Evolutionary conservation across 1,284 basidiomycete genomes (phyloP).

Genomic region (Stygiomarasmius scandens): DNA sequence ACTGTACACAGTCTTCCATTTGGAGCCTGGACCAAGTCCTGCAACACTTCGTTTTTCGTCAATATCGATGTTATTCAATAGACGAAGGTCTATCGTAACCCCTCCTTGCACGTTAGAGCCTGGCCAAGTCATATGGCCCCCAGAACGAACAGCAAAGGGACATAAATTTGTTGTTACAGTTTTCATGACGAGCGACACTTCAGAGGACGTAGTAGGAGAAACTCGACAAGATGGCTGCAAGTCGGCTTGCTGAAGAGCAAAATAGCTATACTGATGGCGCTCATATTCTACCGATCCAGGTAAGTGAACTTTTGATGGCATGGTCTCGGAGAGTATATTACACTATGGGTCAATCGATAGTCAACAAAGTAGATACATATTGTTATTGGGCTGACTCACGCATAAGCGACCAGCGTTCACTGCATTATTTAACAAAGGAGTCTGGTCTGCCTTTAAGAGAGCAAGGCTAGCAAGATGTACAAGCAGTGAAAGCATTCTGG

Average conservation of each 20-base stretch:
- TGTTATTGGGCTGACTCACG: neutral
- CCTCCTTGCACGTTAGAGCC: too few relatives aligned
- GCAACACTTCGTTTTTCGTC: too few relatives aligned
- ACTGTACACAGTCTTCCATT: constrained; percentile 38
- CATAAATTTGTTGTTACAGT: constrained; percentile 11
- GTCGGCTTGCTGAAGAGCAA: constrained; percentile 14
- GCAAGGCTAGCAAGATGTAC: too few relatives aligned
- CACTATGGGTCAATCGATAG: constrained; percentile 7
- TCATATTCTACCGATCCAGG: constrained; percentile 14
- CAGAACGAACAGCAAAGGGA: constrained; percentile 21
- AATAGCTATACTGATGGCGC: constrained; percentile 16
- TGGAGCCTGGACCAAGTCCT: constrained; percentile 18
- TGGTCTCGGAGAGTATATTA: constrained; percentile 5
- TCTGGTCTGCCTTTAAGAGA: too few relatives aligned
- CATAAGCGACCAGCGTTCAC: too few relatives aligned
- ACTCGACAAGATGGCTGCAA: constrained; percentile 18
- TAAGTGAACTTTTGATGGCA: constrained; percentile 15
- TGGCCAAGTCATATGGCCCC: constrained; percentile 16
- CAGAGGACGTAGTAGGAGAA: constrained; percentile 9
- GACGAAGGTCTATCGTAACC: too few relatives aligned
- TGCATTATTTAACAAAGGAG: too few relatives aligned
- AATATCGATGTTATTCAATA: too few relatives aligned
- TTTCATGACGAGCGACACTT: constrained; percentile 17
- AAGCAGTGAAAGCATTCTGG: too few relatives aligned
- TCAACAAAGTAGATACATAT: neutral